These are phyloP conservation scores for Yarrowia sp. DNA, from an alignment of 805 yeast species.

Conservation along the genomic window DNA sequence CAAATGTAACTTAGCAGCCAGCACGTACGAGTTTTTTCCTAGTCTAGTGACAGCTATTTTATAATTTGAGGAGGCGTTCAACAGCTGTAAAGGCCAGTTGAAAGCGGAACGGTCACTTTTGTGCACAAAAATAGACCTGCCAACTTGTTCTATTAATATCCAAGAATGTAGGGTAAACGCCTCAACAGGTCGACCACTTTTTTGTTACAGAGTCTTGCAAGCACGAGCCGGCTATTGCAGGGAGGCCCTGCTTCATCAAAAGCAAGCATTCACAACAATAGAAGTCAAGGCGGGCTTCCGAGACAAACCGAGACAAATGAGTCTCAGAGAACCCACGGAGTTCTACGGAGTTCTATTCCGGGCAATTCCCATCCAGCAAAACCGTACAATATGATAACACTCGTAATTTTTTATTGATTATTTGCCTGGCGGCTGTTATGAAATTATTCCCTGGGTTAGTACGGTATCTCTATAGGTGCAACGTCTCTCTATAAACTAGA, in stretches of 20 bases:
- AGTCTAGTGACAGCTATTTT: too few relatives aligned
- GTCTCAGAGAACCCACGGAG: neutral
- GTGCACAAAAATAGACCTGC: too few relatives aligned
- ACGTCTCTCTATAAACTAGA: neutral
- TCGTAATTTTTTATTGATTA: neutral
- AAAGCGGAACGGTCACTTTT: neutral
- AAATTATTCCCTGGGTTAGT: neutral
- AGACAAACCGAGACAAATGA: neutral
- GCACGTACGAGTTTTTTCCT: too few relatives aligned
- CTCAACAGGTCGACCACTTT: neutral
- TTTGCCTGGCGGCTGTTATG: neutral
- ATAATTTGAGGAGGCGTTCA: too few relatives aligned
- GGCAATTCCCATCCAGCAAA: too few relatives aligned
- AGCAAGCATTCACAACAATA: neutral
- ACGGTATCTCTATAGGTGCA: neutral
- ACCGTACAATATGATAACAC: neutral
- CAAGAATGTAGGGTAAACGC: neutral
- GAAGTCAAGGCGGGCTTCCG: neutral
- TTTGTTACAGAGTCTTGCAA: neutral
- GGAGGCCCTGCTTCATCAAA: neutral
- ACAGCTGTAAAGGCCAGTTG: too few relatives aligned
- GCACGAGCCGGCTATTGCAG: neutral
- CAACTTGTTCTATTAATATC: neutral
- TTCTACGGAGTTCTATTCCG: neutral
- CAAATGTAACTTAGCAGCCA: too few relatives aligned